Evolutionary conservation across 2,329 filamentous ascomycete species (phyloP), one percentile per base, ranked within the genome.

Genomic region (Monilinia fructigena): DNA sequence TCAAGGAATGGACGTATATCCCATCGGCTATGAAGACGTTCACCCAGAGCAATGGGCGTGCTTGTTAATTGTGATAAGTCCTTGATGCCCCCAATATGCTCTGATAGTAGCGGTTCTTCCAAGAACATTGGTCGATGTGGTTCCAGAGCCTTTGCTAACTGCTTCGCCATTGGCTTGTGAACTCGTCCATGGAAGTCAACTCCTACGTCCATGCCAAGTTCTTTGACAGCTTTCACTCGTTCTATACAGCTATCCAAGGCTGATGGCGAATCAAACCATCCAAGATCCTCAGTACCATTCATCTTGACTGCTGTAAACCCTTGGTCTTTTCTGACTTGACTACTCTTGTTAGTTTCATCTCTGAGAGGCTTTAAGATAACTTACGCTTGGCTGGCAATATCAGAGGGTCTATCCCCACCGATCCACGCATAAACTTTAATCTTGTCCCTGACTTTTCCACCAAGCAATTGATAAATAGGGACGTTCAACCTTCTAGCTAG

Each of bases 151-250:
- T 83, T 83, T 1, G 88, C 88, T 2, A 93, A 82, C 71, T 93
- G 90, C 71, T 90, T 91, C 0, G 89, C 90, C 89, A 93, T 93
- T n/a, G 89, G 88, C 68, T 89, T 89, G 77, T 93, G 90, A 0
- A 92, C 80, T 11, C 89, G 85, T 3, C 90, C 91, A 74, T 93
- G 91, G 76, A 93, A 93, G 72, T 93, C 91, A 35, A 93, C 81
- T 1, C 87, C 91, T 0, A 84, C 89, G 66, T 93, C 89, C 71
- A 93, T 83, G 1, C 89, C 89, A 0, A 91, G 77, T 0, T 82
- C 81, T 74, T 89, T 91, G 12, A 93, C 90, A 0, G 83, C 80
- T 70, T 88, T 86, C 16, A 93, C 79, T 1, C 90, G 82, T 67
- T 90, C 85, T 2, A 92, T 85, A 55, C 85, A 86, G 6, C 82